phyloP scores from a whole-genome alignment of 257 asterid species.

The Oldenlandia corymbosa region DNA sequence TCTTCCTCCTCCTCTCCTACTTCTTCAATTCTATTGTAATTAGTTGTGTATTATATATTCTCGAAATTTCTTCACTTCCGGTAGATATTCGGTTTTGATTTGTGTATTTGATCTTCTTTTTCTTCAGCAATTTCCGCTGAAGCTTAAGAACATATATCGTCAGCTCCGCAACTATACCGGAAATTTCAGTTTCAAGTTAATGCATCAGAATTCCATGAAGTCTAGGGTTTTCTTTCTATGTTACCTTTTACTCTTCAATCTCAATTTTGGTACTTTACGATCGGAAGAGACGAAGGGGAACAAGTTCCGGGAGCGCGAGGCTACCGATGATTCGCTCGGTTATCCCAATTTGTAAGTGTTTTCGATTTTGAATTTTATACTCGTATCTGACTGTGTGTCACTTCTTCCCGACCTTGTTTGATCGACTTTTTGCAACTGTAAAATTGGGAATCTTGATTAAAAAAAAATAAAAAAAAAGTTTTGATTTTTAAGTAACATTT shows the following conservation, averaged over 20 bases:
- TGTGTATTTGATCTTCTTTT: background rate
- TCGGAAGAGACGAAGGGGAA: slow-evolving; percentile 61
- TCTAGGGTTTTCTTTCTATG: slow-evolving; percentile 45
- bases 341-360: slow-evolving; percentile 74
- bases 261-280: slow-evolving; percentile 50
- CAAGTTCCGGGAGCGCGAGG: slow-evolving; percentile 92
- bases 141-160: background rate
- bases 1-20: background rate
- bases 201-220: slow-evolving; percentile 45
- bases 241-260: slow-evolving; percentile 48
- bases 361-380: background rate
- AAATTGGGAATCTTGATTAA: background rate
- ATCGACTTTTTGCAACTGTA: background rate
- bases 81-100: background rate
- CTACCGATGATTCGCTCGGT: slow-evolving; percentile 84
- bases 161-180: background rate
- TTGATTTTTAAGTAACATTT: background rate
- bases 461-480: too few species aligned
- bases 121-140: background rate
- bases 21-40: background rate
- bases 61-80: background rate
- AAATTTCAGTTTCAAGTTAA: background rate
- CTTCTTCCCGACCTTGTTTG: background rate
- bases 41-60: too few species aligned
- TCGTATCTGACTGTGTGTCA: background rate